A percentile compares a stretch with the other conserved stretches of the same genome.
phyloP scores from a whole-genome alignment of 805 yeast species.

The Blastobotrys mokoenaii region DNA sequence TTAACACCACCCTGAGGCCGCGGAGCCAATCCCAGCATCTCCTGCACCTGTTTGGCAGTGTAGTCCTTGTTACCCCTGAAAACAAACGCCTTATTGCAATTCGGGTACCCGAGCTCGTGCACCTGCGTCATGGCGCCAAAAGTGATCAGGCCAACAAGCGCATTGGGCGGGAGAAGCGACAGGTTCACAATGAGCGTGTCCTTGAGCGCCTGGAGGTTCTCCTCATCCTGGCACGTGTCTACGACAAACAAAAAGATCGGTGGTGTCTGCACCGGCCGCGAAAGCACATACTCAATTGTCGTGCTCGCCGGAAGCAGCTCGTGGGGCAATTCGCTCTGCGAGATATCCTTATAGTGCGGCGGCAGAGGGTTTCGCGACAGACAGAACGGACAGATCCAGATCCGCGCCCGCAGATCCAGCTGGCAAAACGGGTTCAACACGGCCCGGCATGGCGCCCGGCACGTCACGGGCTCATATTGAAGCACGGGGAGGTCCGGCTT shows the following conservation, averaged over 20 bases:
- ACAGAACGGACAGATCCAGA: conserved; percentile 88
- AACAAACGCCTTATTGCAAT: conserved; percentile 64
- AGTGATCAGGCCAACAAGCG: conserved; percentile 79
- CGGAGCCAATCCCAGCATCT: conserved; percentile 47
- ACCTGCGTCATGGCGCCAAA: conserved; percentile 85
- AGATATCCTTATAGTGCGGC: conserved; percentile 70
- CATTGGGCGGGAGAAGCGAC: conserved; percentile 79
- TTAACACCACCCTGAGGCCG: conserved; percentile 26
- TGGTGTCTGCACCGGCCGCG: conserved; percentile 76
- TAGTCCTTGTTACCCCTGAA: conserved; percentile 89
- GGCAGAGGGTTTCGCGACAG: conserved; percentile 71
- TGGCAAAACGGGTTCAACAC: conserved; percentile 74
- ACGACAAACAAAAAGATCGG: conserved; percentile 81
- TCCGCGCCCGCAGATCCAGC: conserved; percentile 63
- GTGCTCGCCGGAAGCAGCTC: conserved; percentile 64
- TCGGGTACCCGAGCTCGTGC: conserved; percentile 67
- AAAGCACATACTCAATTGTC: conserved; percentile 77
- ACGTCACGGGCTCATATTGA: conserved; percentile 76
- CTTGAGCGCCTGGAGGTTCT: conserved; percentile 74
- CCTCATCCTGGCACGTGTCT: conserved; percentile 84
- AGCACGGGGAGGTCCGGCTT: conserved; percentile 71
- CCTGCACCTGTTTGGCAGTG: conserved; percentile 44
- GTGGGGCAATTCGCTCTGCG: conserved; percentile 74
- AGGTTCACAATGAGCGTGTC: conserved; percentile 72
- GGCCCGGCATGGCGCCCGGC: conserved; percentile 76